Base-by-base conservation (phyloP, 2,329 filamentous ascomycete genomes). In the Phaeosphaeriaceae sp. region DNA sequence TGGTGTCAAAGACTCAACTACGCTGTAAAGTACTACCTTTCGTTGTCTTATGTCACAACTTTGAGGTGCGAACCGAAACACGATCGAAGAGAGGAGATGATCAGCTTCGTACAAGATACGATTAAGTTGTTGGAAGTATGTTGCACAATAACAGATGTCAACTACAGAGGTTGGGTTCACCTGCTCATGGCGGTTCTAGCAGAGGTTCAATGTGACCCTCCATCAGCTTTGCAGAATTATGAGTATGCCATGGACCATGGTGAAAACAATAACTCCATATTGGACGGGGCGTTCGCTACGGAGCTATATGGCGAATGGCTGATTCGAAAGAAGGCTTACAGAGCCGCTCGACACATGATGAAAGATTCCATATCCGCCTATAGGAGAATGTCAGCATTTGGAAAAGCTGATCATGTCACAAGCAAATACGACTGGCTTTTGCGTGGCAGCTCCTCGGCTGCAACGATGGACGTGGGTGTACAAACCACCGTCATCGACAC, bases 301-400 rank as follows among this genome's bases (percentile, higher is more conserved):
- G 89, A 90, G 65, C 77, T 92, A 23, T 87, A 92, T 76, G 88
- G 85, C 1, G 87, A 87, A 8, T 87, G 85, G 65, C 84, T 91
- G 53, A 77, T 89, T 44, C 79, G 88, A 12, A 79, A 82, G 53
- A 81, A 82, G 11, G 86, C 87, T 3, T 80, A 84, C 32, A 77
- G 89, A 52, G 87, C 87, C 29, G 89, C 89, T 20, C 82, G 86
- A 44, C 81, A 85, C n/a, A 82, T 87, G 0, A 74, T 92, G 13
- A 80, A 83, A 26, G 88, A 92, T 54, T 83, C 86, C 2, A 79
- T 90, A 15, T 81, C 82, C 2, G 78, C 89, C 2, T 92, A 87
- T 70, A 80, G 87, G 34, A 83, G 87, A 50, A 76, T 90, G 42
- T 86, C 87, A 2, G 89, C 89, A 4, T 79, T 78, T 4, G 89